phyloP scores from a whole-genome alignment of 495 filamentous ascomycete genomes.

The Viridothelium virens region DNA sequence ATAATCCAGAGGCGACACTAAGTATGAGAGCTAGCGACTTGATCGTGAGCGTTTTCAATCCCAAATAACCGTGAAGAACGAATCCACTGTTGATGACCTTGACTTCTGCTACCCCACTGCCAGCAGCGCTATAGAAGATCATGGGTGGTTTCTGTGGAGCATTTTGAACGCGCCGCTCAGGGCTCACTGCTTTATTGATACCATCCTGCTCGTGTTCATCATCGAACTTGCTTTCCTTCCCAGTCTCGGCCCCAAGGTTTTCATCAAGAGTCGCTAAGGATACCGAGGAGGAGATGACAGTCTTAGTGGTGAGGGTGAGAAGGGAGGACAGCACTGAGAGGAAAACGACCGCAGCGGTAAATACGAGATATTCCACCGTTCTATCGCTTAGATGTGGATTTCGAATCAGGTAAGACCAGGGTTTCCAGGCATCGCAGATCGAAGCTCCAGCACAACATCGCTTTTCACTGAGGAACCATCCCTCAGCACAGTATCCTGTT shows the following conservation, averaged over 20 bases:
- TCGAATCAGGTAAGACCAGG: conserved; percentile 64
- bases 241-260: conserved; percentile 48
- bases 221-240: conserved; percentile 28
- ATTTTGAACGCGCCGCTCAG: conserved; percentile 27
- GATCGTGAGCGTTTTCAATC: conserved; percentile 76
- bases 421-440: conserved; percentile 61
- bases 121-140: conserved; percentile 91
- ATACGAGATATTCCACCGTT: conserved; percentile 69
- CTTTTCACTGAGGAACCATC: conserved; percentile 66
- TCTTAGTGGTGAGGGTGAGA: conserved; percentile 80
- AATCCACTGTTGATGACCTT: conserved; percentile 97
- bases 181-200: conserved; percentile 21
- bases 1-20: conserved; percentile 85
- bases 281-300: conserved; percentile 80
- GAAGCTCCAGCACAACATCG: conserved; percentile 60
- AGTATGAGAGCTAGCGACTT: conserved; percentile 80
- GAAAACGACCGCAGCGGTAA: conserved; percentile 59
- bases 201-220: conserved; percentile 35
- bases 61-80: conserved; percentile 91
- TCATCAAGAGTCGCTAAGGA: conserved; percentile 84
- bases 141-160: conserved; percentile 53
- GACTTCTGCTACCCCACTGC: conserved; percentile 94
- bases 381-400: conserved; percentile 46
- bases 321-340: conserved; percentile 69
- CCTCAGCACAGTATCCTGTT: conserved; percentile 69